These are phyloP conservation scores for Protomyces inundatus DNA, from an alignment of 1,139 yeast species.

Conservation along the genomic window DNA sequence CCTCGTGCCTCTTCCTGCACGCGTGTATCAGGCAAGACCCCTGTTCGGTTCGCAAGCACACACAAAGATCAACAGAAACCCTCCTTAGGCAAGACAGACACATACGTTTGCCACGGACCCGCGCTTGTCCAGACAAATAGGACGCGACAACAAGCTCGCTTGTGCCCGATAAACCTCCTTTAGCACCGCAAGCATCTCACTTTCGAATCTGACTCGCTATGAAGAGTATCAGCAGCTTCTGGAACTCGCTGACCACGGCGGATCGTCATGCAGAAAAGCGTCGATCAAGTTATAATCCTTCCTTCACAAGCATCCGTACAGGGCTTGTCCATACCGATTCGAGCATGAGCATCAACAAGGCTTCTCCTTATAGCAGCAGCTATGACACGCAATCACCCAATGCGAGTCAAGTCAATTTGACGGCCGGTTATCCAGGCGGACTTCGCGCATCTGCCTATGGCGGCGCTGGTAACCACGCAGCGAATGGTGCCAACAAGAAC, in stretches of 20 bases:
- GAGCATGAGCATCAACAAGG: constrained; percentile 7
- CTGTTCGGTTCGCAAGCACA: too few relatives aligned
- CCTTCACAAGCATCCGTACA: constrained; percentile 23
- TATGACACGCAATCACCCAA: constrained; percentile 7
- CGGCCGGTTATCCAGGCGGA: constrained; percentile 1
- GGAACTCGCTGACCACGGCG: constrained; percentile 20
- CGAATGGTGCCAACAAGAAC: not conserved
- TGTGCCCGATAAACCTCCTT: not conserved
- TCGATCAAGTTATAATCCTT: constrained; percentile 11
- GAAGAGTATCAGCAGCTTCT: not conserved
- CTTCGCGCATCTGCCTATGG: not conserved
- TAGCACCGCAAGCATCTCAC: not conserved
- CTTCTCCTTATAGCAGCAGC: constrained; percentile 1
- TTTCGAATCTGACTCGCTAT: not conserved
- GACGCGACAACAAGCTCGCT: not conserved
- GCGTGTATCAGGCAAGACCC: too few relatives aligned
- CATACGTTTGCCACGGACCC: too few relatives aligned
- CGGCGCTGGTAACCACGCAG: constrained; percentile 1
- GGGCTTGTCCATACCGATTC: constrained; percentile 12
- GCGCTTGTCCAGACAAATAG: not conserved
- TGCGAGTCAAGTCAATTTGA: constrained; percentile 11
- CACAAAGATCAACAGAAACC: too few relatives aligned
- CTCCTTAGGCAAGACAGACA: too few relatives aligned
- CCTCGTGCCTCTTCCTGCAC: too few relatives aligned
- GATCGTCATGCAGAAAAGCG: constrained; percentile 24